Evolutionary conservation across 1,139 yeast genomes (phyloP), one percentile per base, ranked within the genome.

Genomic region (Saccharomyces hybrid): DNA sequence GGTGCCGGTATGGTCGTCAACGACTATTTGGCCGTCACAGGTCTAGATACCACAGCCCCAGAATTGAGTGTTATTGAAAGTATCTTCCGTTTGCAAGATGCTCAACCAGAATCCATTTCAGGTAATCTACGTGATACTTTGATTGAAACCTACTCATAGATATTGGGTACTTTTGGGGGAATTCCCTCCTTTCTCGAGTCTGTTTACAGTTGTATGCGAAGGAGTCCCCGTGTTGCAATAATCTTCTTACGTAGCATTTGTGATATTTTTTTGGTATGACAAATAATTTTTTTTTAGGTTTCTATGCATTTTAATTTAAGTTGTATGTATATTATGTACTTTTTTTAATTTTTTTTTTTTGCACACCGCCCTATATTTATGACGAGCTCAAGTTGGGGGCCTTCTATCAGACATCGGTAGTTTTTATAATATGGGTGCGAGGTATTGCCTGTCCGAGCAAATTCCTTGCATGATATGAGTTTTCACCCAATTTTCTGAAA

Each of bases 1-100:
- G 99, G 99, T 67, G 98, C 98, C 51, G 99, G 99, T 63, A 83
- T 93, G 84, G 98, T 95, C 52, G 99, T 91, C 51, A 95, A 95
- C 71, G 99, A 95, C 77, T 95, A 97, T 96, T 78, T 93, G 61
- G 95, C 98, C 38, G 98, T 95, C 52, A 81, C 97, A 50, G 99
- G 99, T 61, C 80, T 88, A 64, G 99, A 93, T 74, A 93, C 99
- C 57, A 91, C 99, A 61, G 99, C 99, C 51, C 98, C 99, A 51
- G 99, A 95, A 75, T 79, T 95, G 68, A 89, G 96, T 63, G 99
- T 95, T 58, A 82, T 95, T 64, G 99, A 95, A 76, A 87, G 96
- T 70, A 95, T 95, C 64, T 95, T 93, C 82, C 86, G 89, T 74
- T 78, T 88, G 66, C 93, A 87, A 73, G 96, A 88, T 68, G 91